Conservation (phyloP, 2,329 filamentous ascomycete genomes). For the Fusarium denticulatum region DNA sequence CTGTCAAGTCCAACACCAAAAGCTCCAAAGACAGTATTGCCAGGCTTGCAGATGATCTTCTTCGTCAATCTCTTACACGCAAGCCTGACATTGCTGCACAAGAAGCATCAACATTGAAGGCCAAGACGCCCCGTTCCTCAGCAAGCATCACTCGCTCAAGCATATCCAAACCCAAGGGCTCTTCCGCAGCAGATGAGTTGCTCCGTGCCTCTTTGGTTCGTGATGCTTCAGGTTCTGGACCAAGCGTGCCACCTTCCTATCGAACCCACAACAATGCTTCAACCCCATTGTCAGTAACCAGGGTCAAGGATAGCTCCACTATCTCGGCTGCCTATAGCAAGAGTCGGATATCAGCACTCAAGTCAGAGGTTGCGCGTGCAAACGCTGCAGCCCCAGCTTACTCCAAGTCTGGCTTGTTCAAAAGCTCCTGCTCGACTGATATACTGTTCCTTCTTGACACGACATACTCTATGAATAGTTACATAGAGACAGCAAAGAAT, state of each 20-base stretch:
- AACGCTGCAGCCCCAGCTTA: neutral
- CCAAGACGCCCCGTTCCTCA: neutral
- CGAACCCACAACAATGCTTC: neutral
- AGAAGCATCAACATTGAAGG: neutral
- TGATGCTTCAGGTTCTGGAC: neutral
- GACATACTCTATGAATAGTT: conserved; percentile 47
- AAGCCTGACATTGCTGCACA: neutral
- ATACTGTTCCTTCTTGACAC: conserved; percentile 52
- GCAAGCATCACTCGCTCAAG: neutral
- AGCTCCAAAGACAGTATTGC: neutral
- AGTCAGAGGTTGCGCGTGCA: neutral
- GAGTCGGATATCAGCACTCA: neutral
- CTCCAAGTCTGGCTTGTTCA: conserved; percentile 44
- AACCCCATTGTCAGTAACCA: neutral
- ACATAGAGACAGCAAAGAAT: conserved; percentile 48
- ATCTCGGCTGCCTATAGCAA: neutral
- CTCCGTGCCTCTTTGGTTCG: neutral
- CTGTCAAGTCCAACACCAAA: neutral
- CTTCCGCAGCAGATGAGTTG: neutral
- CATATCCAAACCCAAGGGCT: neutral
- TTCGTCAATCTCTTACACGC: neutral
- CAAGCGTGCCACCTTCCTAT: neutral
- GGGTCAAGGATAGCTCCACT: neutral
- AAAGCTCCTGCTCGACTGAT: conserved; percentile 48
- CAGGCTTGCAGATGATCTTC: neutral